phyloP scores from a whole-genome alignment of 495 filamentous ascomycete species.

The Penicillium mononematosum region DNA sequence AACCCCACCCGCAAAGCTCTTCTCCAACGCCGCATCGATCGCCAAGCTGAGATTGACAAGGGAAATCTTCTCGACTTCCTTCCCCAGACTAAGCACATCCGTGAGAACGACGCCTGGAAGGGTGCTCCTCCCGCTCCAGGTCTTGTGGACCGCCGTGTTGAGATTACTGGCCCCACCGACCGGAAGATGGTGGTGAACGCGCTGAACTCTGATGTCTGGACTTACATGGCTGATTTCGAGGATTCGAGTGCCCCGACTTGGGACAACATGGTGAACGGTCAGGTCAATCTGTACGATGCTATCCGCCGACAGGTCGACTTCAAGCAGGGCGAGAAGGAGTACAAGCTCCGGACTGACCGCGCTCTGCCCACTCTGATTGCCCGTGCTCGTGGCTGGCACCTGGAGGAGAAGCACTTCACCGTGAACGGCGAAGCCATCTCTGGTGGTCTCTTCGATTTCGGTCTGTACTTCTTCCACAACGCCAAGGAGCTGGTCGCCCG shows the following conservation, averaged over 20 bases:
- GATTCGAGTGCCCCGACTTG: constrained; percentile 97
- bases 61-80: constrained; percentile 92
- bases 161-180: constrained; percentile 98
- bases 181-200: constrained; percentile 99
- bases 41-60: constrained; percentile 94
- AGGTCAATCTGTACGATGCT: constrained; percentile 97
- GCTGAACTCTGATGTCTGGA: constrained; percentile 95
- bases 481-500: constrained; percentile 81
- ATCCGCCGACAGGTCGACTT: constrained; percentile 95
- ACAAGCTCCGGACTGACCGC: constrained; percentile 91
- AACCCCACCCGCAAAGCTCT: constrained; percentile 86
- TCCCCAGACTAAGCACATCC: constrained; percentile 92
- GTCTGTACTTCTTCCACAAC: constrained; percentile 99
- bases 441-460: constrained; percentile 93
- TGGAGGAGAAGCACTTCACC: constrained; percentile 98
- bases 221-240: constrained; percentile 99
- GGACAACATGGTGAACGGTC: constrained; percentile 99
- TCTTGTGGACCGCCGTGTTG: constrained; percentile 90
- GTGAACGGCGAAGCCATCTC: constrained; percentile 96
- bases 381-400: constrained; percentile 87
- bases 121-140: constrained; percentile 92
- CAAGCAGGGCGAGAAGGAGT: constrained; percentile 91
- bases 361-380: constrained; percentile 79
- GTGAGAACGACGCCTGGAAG: constrained; percentile 91
- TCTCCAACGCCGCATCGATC: constrained; percentile 77